Evolutionary conservation across 2,329 filamentous ascomycete genomes (phyloP), one percentile per base, ranked within the genome.

Genomic region (Arthrobotrys pseudoclavata): DNA sequence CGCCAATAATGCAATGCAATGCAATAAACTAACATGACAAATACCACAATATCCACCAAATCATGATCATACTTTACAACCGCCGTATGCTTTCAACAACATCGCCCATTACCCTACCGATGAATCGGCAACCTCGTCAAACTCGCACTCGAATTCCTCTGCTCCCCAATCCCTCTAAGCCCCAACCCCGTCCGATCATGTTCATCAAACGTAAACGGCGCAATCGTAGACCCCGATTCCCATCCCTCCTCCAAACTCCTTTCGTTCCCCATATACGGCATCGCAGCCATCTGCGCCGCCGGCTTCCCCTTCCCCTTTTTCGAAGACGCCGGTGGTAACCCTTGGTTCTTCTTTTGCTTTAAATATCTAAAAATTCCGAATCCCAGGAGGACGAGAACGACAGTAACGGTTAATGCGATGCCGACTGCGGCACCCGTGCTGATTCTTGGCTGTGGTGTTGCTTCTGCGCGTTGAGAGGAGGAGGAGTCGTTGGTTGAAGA

Each of bases 351-450:
- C 34, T 24, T 42, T 31, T 60, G 55, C 9, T 18, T 60, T 13
- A 60, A 10, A 20, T 60, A 60, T 42, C 55, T 60, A 20, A 40
- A 60, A 9, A 71, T 42, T 20, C 68, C 68, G 22, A 71, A 45
- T 3, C 57, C 57, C n/a, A 64, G 34, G 15, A 71, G 57, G 4
- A 57, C 10, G 6, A 64, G 22, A 7, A 71, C 61, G 1, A 48
- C 57, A 4, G 62, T 18, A 9, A 48, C 37, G 15, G 52, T 60
- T n/a, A 71, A 15, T 2, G 57, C 57, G 7, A 71, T 64, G 4
- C 68, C 68, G 10, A 48, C 31, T 22, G 68, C 68, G 3, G 20
- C 52, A 6, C 57, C 68, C 0, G 47, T 40, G 37, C 31, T 71
- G n/a, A 71, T 37, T 12, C 20, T 12, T 29, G 62, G n/a, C 4